These are phyloP conservation scores for Moesziomyces globuligerus DNA, from an alignment of 1,284 basidiomycete genomes.

Conservation along the genomic window DNA sequence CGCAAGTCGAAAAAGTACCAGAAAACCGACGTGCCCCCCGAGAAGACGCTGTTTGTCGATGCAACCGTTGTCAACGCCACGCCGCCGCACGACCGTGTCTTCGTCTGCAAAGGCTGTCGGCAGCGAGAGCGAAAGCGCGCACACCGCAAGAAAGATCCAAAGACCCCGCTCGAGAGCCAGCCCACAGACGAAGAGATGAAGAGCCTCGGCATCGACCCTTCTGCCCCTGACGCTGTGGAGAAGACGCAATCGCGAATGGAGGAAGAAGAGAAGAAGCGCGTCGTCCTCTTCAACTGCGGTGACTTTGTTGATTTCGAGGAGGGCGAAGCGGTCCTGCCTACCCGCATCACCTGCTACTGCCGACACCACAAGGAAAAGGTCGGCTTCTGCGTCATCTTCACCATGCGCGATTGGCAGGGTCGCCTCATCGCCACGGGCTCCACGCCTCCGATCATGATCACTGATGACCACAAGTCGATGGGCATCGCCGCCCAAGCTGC, in stretches of 20 bases:
- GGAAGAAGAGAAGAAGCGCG: constrained; percentile 65
- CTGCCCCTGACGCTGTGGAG: constrained; percentile 50
- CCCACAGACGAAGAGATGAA: constrained; percentile 61
- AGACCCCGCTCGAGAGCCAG: constrained; percentile 33
- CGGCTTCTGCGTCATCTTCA: constrained; percentile 91
- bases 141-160: constrained; percentile 58
- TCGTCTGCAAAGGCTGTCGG: constrained; percentile 76
- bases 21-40: constrained; percentile 56
- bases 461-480: constrained; percentile 88
- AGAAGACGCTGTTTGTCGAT: constrained; percentile 66
- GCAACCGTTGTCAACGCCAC: constrained; percentile 73
- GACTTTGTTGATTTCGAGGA: constrained; percentile 88
- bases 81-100: constrained; percentile 76
- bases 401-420: constrained; percentile 82
- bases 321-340: constrained; percentile 87
- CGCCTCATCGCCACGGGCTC: constrained; percentile 83
- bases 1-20: constrained; percentile 78
- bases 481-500: constrained; percentile 69
- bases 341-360: constrained; percentile 98
- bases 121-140: constrained; percentile 72
- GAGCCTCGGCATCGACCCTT: constrained; percentile 57
- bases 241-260: constrained; percentile 52
- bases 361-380: constrained; percentile 97
- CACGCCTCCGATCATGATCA: constrained; percentile 90
- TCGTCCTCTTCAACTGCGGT: constrained; percentile 83